Base-by-base conservation (phyloP, 768 basidiomycete genomes). In the Trametes punicea region DNA sequence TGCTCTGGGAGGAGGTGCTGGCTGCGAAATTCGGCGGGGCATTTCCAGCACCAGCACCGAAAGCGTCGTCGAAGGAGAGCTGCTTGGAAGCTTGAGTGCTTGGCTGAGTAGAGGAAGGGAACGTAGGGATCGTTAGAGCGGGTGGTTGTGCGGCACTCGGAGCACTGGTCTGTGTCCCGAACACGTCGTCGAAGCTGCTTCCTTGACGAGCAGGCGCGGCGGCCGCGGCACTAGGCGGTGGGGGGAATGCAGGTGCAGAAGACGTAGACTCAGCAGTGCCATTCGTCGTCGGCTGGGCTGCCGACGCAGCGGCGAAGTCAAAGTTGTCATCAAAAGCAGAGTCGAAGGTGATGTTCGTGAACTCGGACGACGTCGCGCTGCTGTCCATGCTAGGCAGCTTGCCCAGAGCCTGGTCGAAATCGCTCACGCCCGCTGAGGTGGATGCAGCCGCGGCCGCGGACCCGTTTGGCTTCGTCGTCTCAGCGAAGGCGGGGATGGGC, bases 331-430 rank as follows among this genome's bases (percentile, higher is more conserved):
- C 83, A 59, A 85, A 84, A 16, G 72, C 81, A 41, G 81, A 74
- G 51, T 87, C 87, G 52, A 92, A 90, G 3, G 83, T 55, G 62
- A 89, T 82, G 21, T 71, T 65, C 6, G 72, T 69, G 59, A 62
- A 64, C 29, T 70, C 62, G 6, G 75, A 59, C 10, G 80, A 64
- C 9, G 65, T 39, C 3, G 70, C 61, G 33, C 69, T 73, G 29
- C 68, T 66, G 0, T 81, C 70, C 20, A 46, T 53, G 13, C 61
- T 53, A 11, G 66, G 60, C 5, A 81, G 71, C 58, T 79, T 82
- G 16, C 83, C 80, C 65, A 92, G 76, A 0, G 87, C 84, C 65
- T 90, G 88, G 64, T 92, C 89, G 62, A 91, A 89, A 47, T 81
- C 88, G 60, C 76, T 83, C 1, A 85, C 59, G 18, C 65, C 72